Conservation (phyloP, 768 basidiomycete species). For the Lyophyllum decastes region DNA sequence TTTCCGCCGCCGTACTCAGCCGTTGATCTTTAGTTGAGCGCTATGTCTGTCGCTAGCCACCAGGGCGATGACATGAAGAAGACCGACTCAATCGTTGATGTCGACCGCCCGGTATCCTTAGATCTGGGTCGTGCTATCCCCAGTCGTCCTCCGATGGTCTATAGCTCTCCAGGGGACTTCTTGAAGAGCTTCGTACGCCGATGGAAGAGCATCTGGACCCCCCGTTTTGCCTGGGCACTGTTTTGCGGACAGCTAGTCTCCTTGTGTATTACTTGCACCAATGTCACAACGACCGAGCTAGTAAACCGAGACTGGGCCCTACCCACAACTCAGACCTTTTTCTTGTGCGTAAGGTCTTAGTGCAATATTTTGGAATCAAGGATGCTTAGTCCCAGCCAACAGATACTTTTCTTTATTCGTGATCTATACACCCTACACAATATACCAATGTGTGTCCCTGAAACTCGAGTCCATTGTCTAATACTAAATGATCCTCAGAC, state of each 20-base stretch:
- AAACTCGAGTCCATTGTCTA: background rate
- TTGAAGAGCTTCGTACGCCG: constrained; percentile 52
- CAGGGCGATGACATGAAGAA: constrained; percentile 15
- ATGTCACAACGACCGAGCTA: constrained; percentile 82
- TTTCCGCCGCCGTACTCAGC: too few species aligned
- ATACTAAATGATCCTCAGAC: constrained; percentile 42
- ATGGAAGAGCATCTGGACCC: constrained; percentile 79
- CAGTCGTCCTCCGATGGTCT: constrained; percentile 64
- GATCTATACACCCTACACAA: constrained; percentile 86
- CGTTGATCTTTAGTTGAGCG: background rate
- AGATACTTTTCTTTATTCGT: constrained; percentile 80
- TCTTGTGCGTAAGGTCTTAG: constrained; percentile 56
- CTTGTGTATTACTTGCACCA: constrained; percentile 87
- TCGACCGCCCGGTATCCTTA: constrained; percentile 7
- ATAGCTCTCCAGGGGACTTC: constrained; percentile 60
- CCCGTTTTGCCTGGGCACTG: constrained; percentile 66
- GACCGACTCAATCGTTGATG: constrained; percentile 10
- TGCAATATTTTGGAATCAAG: background rate
- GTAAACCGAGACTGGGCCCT: constrained; percentile 67
- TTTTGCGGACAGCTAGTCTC: constrained; percentile 83
- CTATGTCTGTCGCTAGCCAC: constrained; percentile 9
- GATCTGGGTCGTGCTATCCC: constrained; percentile 7
- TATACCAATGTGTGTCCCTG: constrained; percentile 70
- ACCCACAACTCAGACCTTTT: constrained; percentile 82
- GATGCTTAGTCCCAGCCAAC: background rate